phyloP scores from a whole-genome alignment of 2,329 filamentous ascomycete genomes.

The Claviceps paspali region DNA sequence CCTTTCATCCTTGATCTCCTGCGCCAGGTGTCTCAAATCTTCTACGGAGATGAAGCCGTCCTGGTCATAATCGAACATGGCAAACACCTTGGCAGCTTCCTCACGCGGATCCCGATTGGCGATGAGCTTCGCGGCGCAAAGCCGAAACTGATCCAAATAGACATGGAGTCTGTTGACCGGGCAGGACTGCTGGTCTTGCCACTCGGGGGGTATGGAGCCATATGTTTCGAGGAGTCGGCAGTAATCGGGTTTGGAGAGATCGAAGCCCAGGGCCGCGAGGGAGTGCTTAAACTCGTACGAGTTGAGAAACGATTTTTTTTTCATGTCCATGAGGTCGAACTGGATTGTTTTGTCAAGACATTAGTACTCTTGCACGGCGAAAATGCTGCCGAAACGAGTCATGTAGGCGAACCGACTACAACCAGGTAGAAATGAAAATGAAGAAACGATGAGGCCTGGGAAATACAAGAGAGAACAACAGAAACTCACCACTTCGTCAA shows the following conservation, averaged over 20 bases:
- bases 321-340: conserved; percentile 93
- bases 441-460: background rate
- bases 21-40: conserved; percentile 72
- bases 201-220: conserved; percentile 54
- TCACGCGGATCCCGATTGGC: conserved; percentile 72
- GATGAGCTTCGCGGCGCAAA: conserved; percentile 70
- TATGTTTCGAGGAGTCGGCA: conserved; percentile 67
- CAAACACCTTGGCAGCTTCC: conserved; percentile 82
- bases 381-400: background rate
- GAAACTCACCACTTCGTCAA: conserved; percentile 70
- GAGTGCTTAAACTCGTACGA: conserved; percentile 98
- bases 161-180: conserved; percentile 30
- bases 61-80: conserved; percentile 81
- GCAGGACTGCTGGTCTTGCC: conserved; percentile 27
- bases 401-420: no score
- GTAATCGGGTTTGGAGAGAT: conserved; percentile 74
- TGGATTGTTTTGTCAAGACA: conserved; percentile 19
- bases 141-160: conserved; percentile 40
- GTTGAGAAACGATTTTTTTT: conserved; percentile 86
- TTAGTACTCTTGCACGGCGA: background rate
- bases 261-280: conserved; percentile 88
- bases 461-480: background rate
- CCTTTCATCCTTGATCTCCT: conserved; percentile 67
- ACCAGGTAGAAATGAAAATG: background rate
- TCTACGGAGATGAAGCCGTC: conserved; percentile 84